These are phyloP conservation scores for Zymoseptoria pseudotritici DNA, from an alignment of 2,329 filamentous ascomycete genomes.

Conservation along the genomic window DNA sequence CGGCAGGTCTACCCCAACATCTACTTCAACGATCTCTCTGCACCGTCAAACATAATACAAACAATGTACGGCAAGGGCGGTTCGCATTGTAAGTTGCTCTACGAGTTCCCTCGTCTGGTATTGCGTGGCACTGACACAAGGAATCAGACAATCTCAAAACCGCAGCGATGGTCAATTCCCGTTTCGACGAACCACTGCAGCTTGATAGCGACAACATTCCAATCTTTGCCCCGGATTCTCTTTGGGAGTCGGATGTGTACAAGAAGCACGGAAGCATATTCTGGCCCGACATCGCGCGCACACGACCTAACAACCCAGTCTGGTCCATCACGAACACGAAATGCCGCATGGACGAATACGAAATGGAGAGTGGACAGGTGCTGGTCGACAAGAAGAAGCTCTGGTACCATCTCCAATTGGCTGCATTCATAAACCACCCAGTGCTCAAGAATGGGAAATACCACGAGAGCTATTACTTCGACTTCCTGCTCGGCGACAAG, in stretches of 20 bases:
- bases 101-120: background rate
- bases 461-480: conserved; percentile 19
- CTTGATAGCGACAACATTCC: conserved; percentile 35
- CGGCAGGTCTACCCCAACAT: conserved; percentile 15
- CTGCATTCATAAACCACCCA: conserved; percentile 25
- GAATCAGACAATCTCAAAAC: conserved; percentile 28
- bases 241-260: conserved; percentile 25
- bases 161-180: conserved; percentile 31
- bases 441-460: conserved; percentile 5
- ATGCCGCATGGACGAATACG: conserved; percentile 30
- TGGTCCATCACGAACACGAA: conserved; percentile 30
- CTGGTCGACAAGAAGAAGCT: conserved; percentile 29
- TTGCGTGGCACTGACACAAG: conserved; percentile 14
- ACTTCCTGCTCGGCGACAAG: conserved; percentile 30
- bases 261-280: conserved; percentile 30
- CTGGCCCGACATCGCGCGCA: conserved; percentile 34
- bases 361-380: conserved; percentile 30
- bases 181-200: conserved; percentile 30
- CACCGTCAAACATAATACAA: conserved; percentile 15
- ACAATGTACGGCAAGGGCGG: conserved; percentile 13
- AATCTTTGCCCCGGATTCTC: conserved; percentile 22
- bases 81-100: conserved; percentile 3
- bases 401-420: conserved; percentile 32
- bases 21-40: conserved; percentile 26
- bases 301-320: conserved; percentile 19